phyloP scores from a whole-genome alignment of 768 basidiomycete genomes.

The Mycena latifolia region DNA sequence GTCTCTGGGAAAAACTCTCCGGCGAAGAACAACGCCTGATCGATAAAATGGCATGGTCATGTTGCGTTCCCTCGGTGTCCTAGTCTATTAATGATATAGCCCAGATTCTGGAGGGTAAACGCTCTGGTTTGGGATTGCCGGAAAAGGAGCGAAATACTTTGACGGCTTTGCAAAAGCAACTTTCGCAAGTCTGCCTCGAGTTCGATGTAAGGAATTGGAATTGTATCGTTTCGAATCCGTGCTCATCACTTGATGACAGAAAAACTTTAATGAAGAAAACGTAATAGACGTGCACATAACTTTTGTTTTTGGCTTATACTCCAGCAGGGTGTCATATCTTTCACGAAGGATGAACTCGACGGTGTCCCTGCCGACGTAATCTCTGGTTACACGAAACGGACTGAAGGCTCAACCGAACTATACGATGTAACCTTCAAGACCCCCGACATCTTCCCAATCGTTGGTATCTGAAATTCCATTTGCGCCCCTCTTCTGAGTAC shows the following conservation, averaged over 20 bases:
- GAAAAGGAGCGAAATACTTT: slow-evolving; percentile 70
- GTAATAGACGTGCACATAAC: slow-evolving; percentile 46
- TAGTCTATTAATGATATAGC: background rate
- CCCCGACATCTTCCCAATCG: slow-evolving; percentile 84
- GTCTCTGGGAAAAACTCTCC: slow-evolving; percentile 70
- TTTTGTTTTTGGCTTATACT: slow-evolving; percentile 6
- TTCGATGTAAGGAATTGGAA: slow-evolving; percentile 69
- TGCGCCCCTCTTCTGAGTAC: background rate
- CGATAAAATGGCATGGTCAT: slow-evolving; percentile 71
- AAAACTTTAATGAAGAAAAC: slow-evolving; percentile 93
- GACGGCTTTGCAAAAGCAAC: slow-evolving; percentile 76
- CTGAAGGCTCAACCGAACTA: slow-evolving; percentile 66
- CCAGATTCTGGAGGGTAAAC: slow-evolving; percentile 79
- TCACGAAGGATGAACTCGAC: slow-evolving; percentile 79
- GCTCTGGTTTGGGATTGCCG: slow-evolving; percentile 82
- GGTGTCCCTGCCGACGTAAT: slow-evolving; percentile 86
- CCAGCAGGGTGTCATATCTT: slow-evolving; percentile 67
- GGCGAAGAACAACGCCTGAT: slow-evolving; percentile 82
- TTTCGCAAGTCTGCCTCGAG: slow-evolving; percentile 81
- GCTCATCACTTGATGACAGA: slow-evolving; percentile 53
- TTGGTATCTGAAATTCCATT: slow-evolving; percentile 46
- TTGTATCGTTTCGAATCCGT: background rate
- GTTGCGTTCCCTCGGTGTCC: too few relatives aligned
- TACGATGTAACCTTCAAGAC: slow-evolving; percentile 87
- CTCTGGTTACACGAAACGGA: slow-evolving; percentile 79